These are phyloP conservation scores for Leptographium procerum DNA, from an alignment of 2,329 filamentous ascomycete genomes.

Conservation along the genomic window DNA sequence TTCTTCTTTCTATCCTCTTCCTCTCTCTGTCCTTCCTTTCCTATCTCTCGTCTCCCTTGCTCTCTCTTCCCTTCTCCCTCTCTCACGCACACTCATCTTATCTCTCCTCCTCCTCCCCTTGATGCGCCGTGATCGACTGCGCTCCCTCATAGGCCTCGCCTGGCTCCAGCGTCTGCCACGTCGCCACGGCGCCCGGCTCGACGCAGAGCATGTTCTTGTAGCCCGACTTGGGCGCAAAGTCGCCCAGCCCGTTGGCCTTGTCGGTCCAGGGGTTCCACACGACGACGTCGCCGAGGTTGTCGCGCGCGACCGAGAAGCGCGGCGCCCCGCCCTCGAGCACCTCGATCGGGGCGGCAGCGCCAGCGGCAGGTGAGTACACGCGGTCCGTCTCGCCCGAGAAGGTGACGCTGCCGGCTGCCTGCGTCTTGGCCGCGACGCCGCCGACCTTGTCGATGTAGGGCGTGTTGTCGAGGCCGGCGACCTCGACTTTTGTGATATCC, in stretches of 20 bases:
- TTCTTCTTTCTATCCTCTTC: no score
- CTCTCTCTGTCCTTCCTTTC: no score
- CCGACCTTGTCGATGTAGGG: constrained; percentile 79
- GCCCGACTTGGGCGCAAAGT: constrained; percentile 81
- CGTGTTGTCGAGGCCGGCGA: constrained; percentile 67
- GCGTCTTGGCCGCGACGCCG: constrained; percentile 50
- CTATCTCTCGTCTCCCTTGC: no score
- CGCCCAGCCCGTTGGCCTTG: constrained; percentile 69
- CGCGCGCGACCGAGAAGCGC: constrained; percentile 63
- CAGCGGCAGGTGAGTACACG: constrained; percentile 64
- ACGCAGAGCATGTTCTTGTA: constrained; percentile 92
- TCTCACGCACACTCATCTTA: no score
- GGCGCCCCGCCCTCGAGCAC: constrained; percentile 53
- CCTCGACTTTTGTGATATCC: constrained; percentile 65
- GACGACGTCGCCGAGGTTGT: constrained; percentile 78
- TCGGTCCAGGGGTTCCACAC: constrained; percentile 96
- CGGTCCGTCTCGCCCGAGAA: constrained; percentile 78
- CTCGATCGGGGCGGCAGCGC: constrained; percentile 44
- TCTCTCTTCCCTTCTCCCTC: no score
- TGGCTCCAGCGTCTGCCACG: constrained; percentile 75
- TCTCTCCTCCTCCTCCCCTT: background rate
- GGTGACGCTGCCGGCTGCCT: constrained; percentile 47
- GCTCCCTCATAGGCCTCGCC: constrained; percentile 57
- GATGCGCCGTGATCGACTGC: constrained; percentile 38
- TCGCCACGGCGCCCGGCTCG: constrained; percentile 74